Percentiles rank a stretch among this genome's conserved stretches.
These are phyloP conservation scores for Trametes cinnabarina DNA, from an alignment of 768 basidiomycete species.

Conservation along the genomic window DNA sequence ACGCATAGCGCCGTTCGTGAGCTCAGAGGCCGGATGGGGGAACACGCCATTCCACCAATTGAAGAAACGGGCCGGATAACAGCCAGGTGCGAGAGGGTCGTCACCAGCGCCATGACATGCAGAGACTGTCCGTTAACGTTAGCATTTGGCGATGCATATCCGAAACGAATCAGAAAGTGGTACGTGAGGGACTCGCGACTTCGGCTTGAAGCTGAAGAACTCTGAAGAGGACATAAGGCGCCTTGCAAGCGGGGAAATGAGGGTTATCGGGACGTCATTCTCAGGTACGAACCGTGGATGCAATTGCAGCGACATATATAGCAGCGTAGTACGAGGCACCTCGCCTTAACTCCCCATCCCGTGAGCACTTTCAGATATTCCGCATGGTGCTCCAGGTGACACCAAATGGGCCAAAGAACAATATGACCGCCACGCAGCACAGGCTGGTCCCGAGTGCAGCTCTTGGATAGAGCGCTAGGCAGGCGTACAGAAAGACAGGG, in stretches of 20 bases:
- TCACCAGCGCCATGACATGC: conserved; percentile 93
- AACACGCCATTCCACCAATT: conserved; percentile 98
- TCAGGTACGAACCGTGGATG: not conserved
- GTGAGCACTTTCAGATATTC: not conserved
- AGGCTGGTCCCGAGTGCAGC: not conserved
- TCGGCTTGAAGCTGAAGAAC: not conserved
- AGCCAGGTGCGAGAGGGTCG: conserved; percentile 76
- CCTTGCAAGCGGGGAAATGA: not conserved
- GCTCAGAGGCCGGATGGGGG: conserved; percentile 94
- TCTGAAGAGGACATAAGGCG: conserved; percentile 10
- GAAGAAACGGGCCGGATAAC: conserved; percentile 96
- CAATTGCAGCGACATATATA: not conserved
- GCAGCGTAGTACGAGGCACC: not conserved
- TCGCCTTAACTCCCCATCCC: not conserved
- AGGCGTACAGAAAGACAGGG: not conserved
- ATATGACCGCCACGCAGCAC: not conserved
- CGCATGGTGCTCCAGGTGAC: not conserved
- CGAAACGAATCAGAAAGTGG: not conserved
- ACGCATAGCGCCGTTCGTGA: conserved; percentile 96
- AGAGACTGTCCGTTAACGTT: conserved; percentile 57
- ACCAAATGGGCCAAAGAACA: not conserved
- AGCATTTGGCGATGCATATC: not conserved
- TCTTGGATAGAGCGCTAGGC: not conserved
- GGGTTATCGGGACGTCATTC: conserved; percentile 1
- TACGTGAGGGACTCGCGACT: too few species aligned